Evolutionary conservation across 768 basidiomycete genomes (phyloP).

Genomic region (Pleurotus platypus): DNA sequence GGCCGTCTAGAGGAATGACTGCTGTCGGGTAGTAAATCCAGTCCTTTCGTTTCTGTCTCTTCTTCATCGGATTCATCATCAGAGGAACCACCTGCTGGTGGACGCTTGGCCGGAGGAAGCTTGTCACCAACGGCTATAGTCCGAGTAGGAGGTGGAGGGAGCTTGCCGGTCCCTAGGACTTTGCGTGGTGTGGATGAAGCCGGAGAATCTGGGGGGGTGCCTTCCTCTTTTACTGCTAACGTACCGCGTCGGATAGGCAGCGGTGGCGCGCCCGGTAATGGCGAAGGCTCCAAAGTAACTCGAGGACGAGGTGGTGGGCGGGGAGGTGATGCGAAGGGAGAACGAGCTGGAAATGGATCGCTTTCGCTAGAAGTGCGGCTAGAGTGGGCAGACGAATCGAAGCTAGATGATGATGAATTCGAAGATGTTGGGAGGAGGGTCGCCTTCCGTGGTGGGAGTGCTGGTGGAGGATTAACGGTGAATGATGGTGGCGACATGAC

Average conservation of each 20-base stretch:
- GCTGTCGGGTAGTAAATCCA: constrained; percentile 63
- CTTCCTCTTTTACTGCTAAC: constrained; percentile 15
- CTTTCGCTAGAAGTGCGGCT: constrained; percentile 38
- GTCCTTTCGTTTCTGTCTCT: constrained; percentile 37
- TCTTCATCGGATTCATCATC: constrained; percentile 64
- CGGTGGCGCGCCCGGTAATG: constrained; percentile 34
- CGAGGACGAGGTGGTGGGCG: constrained; percentile 34
- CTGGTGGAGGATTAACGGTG: constrained; percentile 4
- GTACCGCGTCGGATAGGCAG: constrained; percentile 41
- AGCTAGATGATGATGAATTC: not conserved
- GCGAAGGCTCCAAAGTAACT: constrained; percentile 10
- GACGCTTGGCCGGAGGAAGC: constrained; percentile 58
- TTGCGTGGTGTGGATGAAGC: constrained; percentile 32
- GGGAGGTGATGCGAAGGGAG: constrained; percentile 20
- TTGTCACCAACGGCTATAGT: constrained; percentile 68
- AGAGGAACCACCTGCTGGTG: constrained; percentile 28
- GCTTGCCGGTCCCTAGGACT: constrained; percentile 33
- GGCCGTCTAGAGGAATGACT: constrained; percentile 62
- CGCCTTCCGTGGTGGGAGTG: constrained; percentile 7
- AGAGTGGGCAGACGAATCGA: constrained; percentile 25
- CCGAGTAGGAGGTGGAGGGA: constrained; percentile 75
- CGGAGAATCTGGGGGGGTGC: constrained; percentile 12
- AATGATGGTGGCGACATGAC: not conserved
- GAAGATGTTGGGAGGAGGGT: not conserved
- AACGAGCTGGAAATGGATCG: constrained; percentile 14